Conservation (phyloP, 1,284 basidiomycete species). For the Trichosporon sp. region DNA sequence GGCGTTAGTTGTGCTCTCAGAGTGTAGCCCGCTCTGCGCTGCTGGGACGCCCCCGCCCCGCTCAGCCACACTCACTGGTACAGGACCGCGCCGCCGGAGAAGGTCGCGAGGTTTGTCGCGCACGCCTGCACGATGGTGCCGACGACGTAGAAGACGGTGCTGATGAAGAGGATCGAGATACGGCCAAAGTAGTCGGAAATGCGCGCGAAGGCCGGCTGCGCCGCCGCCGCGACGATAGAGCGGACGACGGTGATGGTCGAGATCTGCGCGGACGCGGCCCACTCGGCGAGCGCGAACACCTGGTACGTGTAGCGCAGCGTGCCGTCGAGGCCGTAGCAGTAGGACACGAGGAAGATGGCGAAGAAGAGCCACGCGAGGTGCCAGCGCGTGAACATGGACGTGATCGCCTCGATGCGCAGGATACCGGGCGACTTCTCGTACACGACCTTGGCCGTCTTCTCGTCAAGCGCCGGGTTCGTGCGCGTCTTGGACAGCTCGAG, state of each 20-base stretch:
- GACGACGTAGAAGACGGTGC: conserved; percentile 46
- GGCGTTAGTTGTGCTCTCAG: neutral
- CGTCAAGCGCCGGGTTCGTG: neutral
- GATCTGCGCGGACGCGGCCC: conserved; percentile 28
- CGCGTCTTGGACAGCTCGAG: neutral
- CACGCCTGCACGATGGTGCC: conserved; percentile 48
- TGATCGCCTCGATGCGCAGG: conserved; percentile 18
- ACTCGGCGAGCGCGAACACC: conserved; percentile 20
- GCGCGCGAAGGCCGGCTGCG: conserved; percentile 42
- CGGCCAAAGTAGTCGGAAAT: conserved; percentile 50
- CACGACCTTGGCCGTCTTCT: conserved; percentile 5
- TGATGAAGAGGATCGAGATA: conserved; percentile 41
- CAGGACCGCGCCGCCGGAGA: conserved; percentile 45
- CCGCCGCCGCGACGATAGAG: conserved; percentile 36
- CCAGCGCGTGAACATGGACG: conserved; percentile 10
- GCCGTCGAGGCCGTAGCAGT: conserved; percentile 44
- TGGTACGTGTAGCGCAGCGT: conserved; percentile 39
- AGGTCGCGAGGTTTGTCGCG: conserved; percentile 36
- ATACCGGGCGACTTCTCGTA: conserved; percentile 19
- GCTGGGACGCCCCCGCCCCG: no score
- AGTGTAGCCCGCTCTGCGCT: no score
- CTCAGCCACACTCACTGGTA: conserved; percentile 36
- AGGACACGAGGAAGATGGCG: conserved; percentile 49
- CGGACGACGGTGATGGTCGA: conserved; percentile 45
- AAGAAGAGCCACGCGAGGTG: conserved; percentile 32